phyloP scores from a whole-genome alignment of 768 basidiomycete species.

The Mycena sanguinolenta region DNA sequence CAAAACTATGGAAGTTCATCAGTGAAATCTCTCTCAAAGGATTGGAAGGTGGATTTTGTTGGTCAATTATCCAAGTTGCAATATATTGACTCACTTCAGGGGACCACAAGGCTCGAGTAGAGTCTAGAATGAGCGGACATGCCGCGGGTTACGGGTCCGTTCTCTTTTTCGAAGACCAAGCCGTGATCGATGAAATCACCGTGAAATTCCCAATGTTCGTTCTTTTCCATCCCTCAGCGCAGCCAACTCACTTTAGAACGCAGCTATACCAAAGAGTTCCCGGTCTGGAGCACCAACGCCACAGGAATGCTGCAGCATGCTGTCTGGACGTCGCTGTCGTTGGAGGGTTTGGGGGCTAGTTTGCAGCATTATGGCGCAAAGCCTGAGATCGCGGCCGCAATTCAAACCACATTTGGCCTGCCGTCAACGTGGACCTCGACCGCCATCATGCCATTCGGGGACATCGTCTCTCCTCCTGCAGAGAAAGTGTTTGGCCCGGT shows the following conservation, averaged over 20 bases:
- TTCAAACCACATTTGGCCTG: slow-evolving; percentile 15
- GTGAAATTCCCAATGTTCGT: slow-evolving; percentile 23
- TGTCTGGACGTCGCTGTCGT: slow-evolving; percentile 21
- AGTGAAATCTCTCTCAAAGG: slow-evolving; percentile 17
- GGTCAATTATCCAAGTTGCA: neutral
- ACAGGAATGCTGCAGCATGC: slow-evolving; percentile 13
- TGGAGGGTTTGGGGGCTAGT: slow-evolving; percentile 25
- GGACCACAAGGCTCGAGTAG: neutral
- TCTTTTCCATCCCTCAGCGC: neutral
- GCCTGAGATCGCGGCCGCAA: slow-evolving; percentile 9
- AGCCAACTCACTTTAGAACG: neutral
- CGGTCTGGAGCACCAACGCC: neutral
- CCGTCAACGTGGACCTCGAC: slow-evolving; percentile 26
- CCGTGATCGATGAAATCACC: slow-evolving; percentile 18
- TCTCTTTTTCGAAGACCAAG: slow-evolving; percentile 31
- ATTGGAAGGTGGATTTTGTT: slow-evolving; percentile 13
- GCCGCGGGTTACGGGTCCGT: slow-evolving; percentile 24
- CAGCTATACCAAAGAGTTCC: slow-evolving; percentile 8
- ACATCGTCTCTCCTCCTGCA: slow-evolving; percentile 6
- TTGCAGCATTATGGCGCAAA: slow-evolving; percentile 29
- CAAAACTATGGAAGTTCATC: slow-evolving; percentile 26
- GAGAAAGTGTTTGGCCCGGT: slow-evolving; percentile 24
- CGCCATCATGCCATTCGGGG: slow-evolving; percentile 30
- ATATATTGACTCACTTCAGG: slow-evolving; percentile 11
- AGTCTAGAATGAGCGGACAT: neutral